phyloP scores from a whole-genome alignment of 148 eudicot genomes.

The Rhododendron griersonianum region DNA sequence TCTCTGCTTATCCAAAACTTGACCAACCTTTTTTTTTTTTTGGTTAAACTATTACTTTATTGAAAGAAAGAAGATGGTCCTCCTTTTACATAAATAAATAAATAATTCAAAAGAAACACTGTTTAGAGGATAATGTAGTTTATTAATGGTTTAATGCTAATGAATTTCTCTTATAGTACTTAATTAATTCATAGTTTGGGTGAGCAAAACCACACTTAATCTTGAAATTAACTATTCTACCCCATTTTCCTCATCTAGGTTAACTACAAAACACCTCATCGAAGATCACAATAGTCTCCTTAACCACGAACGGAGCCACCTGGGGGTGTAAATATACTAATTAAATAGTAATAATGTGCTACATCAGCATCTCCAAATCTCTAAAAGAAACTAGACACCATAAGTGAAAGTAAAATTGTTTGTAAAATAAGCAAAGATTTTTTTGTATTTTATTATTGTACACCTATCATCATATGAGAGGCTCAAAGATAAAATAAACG shows the following conservation, averaged over 20 bases:
- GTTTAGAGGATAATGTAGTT: conserved; percentile 7
- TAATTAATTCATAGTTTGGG: not conserved
- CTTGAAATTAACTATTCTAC: not conserved
- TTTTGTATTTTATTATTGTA: no score
- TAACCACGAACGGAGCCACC: not conserved
- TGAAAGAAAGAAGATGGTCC: not conserved
- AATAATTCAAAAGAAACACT: not conserved
- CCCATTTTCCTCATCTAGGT: not conserved
- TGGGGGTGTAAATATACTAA: no score
- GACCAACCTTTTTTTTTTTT: not conserved
- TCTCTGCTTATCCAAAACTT: not conserved
- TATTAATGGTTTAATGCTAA: not conserved
- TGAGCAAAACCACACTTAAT: not conserved
- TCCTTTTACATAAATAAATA: not conserved
- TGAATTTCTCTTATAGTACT: not conserved
- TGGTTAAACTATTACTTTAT: not conserved
- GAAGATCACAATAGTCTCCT: not conserved
- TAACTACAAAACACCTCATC: not conserved
- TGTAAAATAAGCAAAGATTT: no score
- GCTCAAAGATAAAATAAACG: no score
- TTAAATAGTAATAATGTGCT: no score
- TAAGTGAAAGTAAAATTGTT: no score
- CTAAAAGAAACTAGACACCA: no score
- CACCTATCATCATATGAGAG: no score
- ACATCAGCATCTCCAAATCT: no score